These are phyloP conservation scores for Annona squamosa DNA, from an alignment of 164 flowering plant genomes.

Conservation along the genomic window DNA sequence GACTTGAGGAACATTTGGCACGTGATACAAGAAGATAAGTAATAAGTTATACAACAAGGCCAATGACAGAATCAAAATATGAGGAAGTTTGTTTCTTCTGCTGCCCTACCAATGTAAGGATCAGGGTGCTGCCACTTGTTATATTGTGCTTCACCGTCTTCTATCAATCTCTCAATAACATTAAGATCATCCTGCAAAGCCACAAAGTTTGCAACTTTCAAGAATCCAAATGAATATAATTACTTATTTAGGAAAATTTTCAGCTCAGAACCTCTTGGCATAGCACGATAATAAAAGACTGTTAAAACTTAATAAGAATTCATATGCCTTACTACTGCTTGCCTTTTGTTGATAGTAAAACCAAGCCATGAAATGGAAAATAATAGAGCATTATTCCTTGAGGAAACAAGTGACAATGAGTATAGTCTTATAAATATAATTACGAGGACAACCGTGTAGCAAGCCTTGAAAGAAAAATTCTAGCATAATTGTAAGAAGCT, in stretches of 20 bases:
- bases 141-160: conserved; percentile 57
- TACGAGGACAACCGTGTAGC: neutral
- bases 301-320: neutral
- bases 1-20: neutral
- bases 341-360: neutral
- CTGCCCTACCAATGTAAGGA: conserved; percentile 83
- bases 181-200: conserved; percentile 67
- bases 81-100: neutral
- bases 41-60: neutral
- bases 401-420: neutral
- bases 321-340: neutral
- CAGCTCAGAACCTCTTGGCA: neutral
- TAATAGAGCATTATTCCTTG: neutral
- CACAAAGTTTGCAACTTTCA: conserved; percentile 1
- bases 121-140: conserved; percentile 92
- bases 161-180: conserved; percentile 77
- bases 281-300: neutral
- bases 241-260: too few relatives aligned
- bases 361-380: neutral
- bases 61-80: neutral
- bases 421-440: neutral
- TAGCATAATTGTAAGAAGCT: neutral
- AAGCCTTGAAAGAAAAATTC: neutral
- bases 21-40: neutral
- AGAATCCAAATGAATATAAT: conserved; percentile 4